Evolutionary conservation across 2,329 filamentous ascomycete species (phyloP), one percentile per base, ranked within the genome.

Genomic region (Colletotrichum theobromicola): DNA sequence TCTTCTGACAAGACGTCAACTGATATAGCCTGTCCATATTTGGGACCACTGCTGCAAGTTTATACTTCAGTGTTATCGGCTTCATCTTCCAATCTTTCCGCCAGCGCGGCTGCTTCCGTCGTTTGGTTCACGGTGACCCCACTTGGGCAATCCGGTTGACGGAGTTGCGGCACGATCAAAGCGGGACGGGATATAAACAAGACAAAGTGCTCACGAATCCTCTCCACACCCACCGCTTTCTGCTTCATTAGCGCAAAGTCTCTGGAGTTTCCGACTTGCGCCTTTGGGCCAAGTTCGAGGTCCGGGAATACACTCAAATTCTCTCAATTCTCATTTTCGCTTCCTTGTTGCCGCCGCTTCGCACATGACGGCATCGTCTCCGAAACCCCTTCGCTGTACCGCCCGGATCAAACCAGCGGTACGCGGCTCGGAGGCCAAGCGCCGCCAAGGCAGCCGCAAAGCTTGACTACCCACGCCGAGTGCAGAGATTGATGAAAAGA

Each of bases 361-460:
- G 30, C 30, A 21, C 10, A 37, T 62, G 32, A 62, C 60, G 21
- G 32, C 34, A 24, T 62, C 60, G 9, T 55, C 8, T 37, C 24
- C 28, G 30, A 18, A 37, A n/a, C n/a, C 16, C 21, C 24, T 5
- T 28, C 10, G 4, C 15, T 9, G 21, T 26, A 26, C 21, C 13
- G 13, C 16, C 4, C 26, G 1, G 12, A 2, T n/a, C 10, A 1
- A 37, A 18, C 1, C 2, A 7, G 3, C 12, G 7, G 8, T n/a
- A n/a, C n/a, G 16, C 26, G 8, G 7, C 9, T 9, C 28, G 9
- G 21, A 53, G 16, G n/a, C 34, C 13, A 50, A 67, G 55, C 13
- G 4, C 21, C 15, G 53, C 60, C 71, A 61, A 58, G 53, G 53
- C 37, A 74, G 68, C 62, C 68, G 68, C 67, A 71, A 71, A 57